phyloP scores from a whole-genome alignment of 805 yeast species.

The Sugiyamaella chiloensis region DNA sequence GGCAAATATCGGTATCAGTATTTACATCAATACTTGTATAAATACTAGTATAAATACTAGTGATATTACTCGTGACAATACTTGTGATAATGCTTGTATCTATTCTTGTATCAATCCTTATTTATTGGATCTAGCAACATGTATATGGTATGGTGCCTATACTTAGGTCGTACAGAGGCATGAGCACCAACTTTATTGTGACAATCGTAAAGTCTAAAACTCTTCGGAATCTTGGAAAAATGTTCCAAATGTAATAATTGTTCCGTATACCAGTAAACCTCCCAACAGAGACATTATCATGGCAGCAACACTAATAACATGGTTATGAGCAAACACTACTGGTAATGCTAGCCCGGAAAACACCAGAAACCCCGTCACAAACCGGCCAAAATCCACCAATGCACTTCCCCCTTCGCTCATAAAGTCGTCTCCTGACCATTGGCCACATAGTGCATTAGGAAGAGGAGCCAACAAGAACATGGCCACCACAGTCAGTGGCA shows the following conservation, averaged over 20 bases:
- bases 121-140: too few species aligned
- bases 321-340: constrained; percentile 69
- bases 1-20: too few species aligned
- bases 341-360: constrained; percentile 77
- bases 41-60: too few species aligned
- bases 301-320: constrained; percentile 66
- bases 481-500: constrained; percentile 61
- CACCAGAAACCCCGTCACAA: constrained; percentile 71
- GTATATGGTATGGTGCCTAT: too few species aligned
- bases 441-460: constrained; percentile 60
- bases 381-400: constrained; percentile 76
- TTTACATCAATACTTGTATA: too few species aligned
- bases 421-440: constrained; percentile 54
- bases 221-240: constrained; percentile 63
- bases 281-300: constrained; percentile 75
- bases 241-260: constrained; percentile 77
- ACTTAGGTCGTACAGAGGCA: too few species aligned
- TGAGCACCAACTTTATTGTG: not conserved
- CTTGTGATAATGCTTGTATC: too few species aligned
- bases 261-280: constrained; percentile 76
- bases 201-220: constrained; percentile 27
- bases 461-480: constrained; percentile 67
- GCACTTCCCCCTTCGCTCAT: constrained; percentile 53
- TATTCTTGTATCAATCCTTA: too few species aligned
- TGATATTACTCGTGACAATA: too few species aligned